These are phyloP conservation scores for Fusarium verrucosum DNA, from an alignment of 2,329 filamentous ascomycete genomes.

Conservation along the genomic window DNA sequence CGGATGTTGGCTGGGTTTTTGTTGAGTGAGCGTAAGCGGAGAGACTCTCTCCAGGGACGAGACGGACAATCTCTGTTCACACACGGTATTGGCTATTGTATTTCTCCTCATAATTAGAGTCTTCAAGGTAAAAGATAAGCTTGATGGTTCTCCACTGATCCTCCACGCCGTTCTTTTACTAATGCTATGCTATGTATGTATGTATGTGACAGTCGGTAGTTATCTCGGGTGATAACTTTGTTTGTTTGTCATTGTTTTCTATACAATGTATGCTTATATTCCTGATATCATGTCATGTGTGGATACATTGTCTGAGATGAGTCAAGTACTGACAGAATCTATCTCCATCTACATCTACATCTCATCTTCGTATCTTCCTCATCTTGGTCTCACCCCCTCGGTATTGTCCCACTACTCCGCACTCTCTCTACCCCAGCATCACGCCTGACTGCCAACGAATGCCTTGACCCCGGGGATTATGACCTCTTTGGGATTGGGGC, in stretches of 20 bases:
- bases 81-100: slow-evolving; percentile 11
- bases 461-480: neutral
- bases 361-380: slow-evolving; percentile 12
- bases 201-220: neutral
- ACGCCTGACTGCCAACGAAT: neutral
- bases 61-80: slow-evolving; percentile 16
- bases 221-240: neutral
- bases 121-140: slow-evolving; percentile 28
- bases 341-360: slow-evolving; percentile 1
- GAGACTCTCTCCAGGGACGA: neutral
- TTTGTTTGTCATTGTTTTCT: neutral
- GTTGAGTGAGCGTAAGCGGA: slow-evolving; percentile 2
- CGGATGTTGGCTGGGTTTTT: slow-evolving; percentile 6
- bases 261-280: neutral
- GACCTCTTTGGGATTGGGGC: slow-evolving; percentile 1
- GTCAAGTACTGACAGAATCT: slow-evolving; percentile 28
- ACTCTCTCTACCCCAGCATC: slow-evolving; percentile 23
- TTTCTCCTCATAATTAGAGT: slow-evolving; percentile 20
- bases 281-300: slow-evolving; percentile 20
- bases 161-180: slow-evolving; percentile 3
- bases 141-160: slow-evolving; percentile 31
- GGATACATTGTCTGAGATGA: slow-evolving; percentile 25
- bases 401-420: slow-evolving; percentile 40
- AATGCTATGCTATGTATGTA: neutral
- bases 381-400: slow-evolving; percentile 23